Conservation (phyloP, 2,329 filamentous ascomycete genomes). For the Xylaria sp. region DNA sequence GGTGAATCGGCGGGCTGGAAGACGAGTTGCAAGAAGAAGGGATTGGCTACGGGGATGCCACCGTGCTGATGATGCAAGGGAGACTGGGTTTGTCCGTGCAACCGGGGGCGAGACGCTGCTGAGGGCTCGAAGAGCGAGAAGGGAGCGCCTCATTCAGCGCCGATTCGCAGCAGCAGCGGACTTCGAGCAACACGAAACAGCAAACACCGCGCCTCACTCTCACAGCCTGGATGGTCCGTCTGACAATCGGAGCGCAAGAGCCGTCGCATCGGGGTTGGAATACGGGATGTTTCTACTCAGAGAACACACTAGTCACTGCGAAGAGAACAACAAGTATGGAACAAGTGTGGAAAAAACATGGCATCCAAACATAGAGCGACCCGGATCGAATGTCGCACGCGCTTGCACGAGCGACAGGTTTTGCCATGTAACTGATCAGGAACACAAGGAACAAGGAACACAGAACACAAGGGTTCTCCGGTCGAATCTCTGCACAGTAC, state of each 20-base stretch:
- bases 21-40: constrained; percentile 4
- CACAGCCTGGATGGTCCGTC: constrained; percentile 12
- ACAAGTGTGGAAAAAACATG: not conserved
- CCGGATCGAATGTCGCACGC: constrained; percentile 2
- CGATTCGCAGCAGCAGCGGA: constrained; percentile 26
- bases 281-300: not conserved
- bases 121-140: constrained; percentile 40
- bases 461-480: constrained; percentile 16
- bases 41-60: not conserved
- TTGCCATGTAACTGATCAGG: constrained; percentile 5
- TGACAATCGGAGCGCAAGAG: constrained; percentile 1
- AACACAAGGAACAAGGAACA: not conserved
- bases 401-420: constrained; percentile 9
- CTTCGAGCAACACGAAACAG: constrained; percentile 25
- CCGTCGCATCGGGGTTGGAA: constrained; percentile 21
- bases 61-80: constrained; percentile 4
- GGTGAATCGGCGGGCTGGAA: not conserved
- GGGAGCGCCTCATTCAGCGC: constrained; percentile 43
- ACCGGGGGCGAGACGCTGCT: constrained; percentile 29
- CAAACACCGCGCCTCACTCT: constrained; percentile 28
- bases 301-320: not conserved
- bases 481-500: constrained; percentile 14
- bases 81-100: constrained; percentile 22
- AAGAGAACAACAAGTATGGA: no score
- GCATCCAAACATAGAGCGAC: not conserved